Percentiles rank a stretch among this genome's conserved stretches.
phyloP scores from a whole-genome alignment of 495 filamentous ascomycete genomes.

The Penicillium verhagenii region DNA sequence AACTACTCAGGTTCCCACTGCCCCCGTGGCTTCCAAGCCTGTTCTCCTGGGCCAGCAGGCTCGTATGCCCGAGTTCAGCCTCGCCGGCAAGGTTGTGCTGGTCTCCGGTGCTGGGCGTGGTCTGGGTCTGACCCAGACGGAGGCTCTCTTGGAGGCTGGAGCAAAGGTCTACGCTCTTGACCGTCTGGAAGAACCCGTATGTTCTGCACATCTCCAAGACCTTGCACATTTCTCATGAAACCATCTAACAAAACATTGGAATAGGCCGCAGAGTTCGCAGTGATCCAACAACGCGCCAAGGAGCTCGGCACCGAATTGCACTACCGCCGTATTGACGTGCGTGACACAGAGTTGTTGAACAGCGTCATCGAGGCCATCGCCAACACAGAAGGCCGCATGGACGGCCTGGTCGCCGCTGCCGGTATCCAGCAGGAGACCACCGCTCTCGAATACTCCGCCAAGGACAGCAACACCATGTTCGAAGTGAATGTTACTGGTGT shows the following conservation, averaged over 20 bases:
- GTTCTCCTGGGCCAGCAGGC: conserved; percentile 37
- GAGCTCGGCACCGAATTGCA: conserved; percentile 68
- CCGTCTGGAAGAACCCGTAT: conserved; percentile 45
- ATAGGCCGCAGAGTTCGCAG: conserved; percentile 57
- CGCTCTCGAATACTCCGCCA: conserved; percentile 65
- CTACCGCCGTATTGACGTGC: conserved; percentile 84
- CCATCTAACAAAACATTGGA: conserved; percentile 33
- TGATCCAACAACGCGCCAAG: conserved; percentile 62
- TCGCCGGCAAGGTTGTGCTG: conserved; percentile 72
- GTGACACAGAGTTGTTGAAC: conserved; percentile 69
- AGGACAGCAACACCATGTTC: conserved; percentile 70
- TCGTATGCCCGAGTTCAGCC: conserved; percentile 73
- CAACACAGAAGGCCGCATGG: conserved; percentile 66
- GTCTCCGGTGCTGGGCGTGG: conserved; percentile 80
- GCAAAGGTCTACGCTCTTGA: conserved; percentile 58
- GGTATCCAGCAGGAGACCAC: conserved; percentile 69
- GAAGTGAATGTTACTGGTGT: conserved; percentile 75
- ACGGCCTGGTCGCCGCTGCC: conserved; percentile 75
- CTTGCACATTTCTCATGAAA: too few species aligned
- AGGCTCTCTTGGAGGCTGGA: conserved; percentile 78
- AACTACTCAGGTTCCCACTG: conserved; percentile 29
- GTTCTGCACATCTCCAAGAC: too few species aligned
- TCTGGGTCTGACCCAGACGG: conserved; percentile 74
- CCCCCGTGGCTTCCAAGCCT: conserved; percentile 24
- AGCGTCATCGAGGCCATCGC: conserved; percentile 66